Evolutionary conservation across 2,329 filamentous ascomycete species (phyloP).

Genomic region (Aspergillus intermedius): DNA sequence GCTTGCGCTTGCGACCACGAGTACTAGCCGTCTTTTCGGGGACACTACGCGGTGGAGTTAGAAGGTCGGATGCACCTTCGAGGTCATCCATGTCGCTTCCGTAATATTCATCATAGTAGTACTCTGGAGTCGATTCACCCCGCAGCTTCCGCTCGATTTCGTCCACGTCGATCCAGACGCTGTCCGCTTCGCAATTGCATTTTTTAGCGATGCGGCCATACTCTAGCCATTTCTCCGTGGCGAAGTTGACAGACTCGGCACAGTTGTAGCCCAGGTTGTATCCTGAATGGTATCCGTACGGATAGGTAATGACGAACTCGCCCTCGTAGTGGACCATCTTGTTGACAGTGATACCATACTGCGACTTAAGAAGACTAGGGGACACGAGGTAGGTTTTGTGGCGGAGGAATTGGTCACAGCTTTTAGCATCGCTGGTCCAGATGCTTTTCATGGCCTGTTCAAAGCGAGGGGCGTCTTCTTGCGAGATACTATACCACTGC

Average conservation of each 20-base stretch:
- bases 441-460: conserved; percentile 92
- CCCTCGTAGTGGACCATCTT: conserved; percentile 91
- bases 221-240: conserved; percentile 87
- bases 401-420: conserved; percentile 89
- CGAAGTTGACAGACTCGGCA: conserved; percentile 97
- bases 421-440: conserved; percentile 92
- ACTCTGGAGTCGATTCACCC: conserved; percentile 63
- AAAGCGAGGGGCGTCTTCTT: conserved; percentile 86
- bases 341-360: conserved; percentile 95
- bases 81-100: conserved; percentile 61
- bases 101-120: conserved; percentile 39
- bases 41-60: conserved; percentile 70
- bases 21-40: conserved; percentile 57
- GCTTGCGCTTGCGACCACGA: conserved; percentile 64
- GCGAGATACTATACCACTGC: conserved; percentile 99
- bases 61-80: conserved; percentile 61
- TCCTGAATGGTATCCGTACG: conserved; percentile 96
- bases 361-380: conserved; percentile 73
- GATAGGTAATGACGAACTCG: conserved; percentile 97
- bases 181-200: conserved; percentile 94
- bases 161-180: conserved; percentile 94
- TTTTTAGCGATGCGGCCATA: conserved; percentile 95
- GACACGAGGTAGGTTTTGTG: conserved; percentile 98
- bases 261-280: conserved; percentile 99
- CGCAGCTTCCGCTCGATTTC: conserved; percentile 92